phyloP scores from a whole-genome alignment of 1,284 basidiomycete species.

The Caloboletus inedulis region DNA sequence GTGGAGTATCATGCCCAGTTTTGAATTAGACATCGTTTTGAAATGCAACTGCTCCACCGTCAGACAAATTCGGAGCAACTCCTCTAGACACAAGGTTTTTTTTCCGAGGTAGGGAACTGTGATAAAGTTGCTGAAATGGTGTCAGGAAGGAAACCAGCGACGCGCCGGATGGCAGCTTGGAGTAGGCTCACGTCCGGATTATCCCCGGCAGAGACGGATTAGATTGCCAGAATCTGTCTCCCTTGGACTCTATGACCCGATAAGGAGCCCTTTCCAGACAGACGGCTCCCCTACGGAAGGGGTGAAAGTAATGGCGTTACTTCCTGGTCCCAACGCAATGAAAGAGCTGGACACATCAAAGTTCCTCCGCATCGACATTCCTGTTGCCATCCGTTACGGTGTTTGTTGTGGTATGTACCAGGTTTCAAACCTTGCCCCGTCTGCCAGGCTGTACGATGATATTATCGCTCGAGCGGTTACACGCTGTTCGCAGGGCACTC shows the following conservation, averaged over 20 bases:
- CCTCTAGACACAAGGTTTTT: neutral
- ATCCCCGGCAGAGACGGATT: neutral
- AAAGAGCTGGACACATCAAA: neutral
- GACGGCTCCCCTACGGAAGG: neutral
- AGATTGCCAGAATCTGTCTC: neutral
- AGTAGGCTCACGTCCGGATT: neutral
- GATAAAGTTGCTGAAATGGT: neutral
- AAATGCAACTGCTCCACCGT: neutral
- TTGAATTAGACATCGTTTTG: neutral
- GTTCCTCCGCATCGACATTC: neutral
- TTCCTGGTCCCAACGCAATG: neutral
- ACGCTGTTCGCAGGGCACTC: neutral
- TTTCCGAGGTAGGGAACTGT: neutral
- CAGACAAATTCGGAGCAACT: neutral
- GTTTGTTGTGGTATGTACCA: neutral
- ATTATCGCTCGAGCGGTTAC: neutral
- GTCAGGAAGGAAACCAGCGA: neutral
- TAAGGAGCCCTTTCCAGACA: neutral
- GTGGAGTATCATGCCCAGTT: neutral
- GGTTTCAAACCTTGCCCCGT: neutral
- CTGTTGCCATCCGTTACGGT: neutral
- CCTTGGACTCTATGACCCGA: neutral
- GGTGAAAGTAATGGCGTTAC: no score
- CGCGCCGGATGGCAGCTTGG: neutral
- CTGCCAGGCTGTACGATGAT: neutral